Evolutionary conservation across 1,139 yeast species (phyloP), one percentile per base, ranked within the genome.

Genomic region (Sugiyamaella castrensis): DNA sequence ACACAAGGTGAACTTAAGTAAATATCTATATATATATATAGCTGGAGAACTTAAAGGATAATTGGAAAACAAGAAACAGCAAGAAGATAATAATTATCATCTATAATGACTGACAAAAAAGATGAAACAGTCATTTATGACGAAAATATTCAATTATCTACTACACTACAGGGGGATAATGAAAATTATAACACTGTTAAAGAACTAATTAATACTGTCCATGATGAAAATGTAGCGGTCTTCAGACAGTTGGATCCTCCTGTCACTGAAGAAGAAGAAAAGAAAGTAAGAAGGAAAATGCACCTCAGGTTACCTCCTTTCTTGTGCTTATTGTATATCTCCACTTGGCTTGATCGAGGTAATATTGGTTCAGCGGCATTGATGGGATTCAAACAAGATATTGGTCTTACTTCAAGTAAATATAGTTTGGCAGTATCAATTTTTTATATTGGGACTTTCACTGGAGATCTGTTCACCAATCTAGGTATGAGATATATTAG

Each of bases 141-240:
- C n/a, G 44, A 41, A 33, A 41, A 19, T 19, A 19, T 19, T 19
- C 34, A 31, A 31, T 31, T 31, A 31, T 31, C 34, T 31, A n/a
- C 34, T n/a, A n/a, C 40, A 10, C 41, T 37, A 11, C 42, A 43
- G 24, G 32, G 26, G 11, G 40, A 15, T 24, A 45, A 24, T 10
- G 45, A 30, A 31, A 47, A 49, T 8, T 31, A 36, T 19, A 26
- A 37, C 13, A 37, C 31, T 8, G 42, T 48, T 24, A 48, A 45
- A 29, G 52, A 48, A n/a, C 27, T 48, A 31, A 19, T 48, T 16
- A 48, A 48, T 24, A 43, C 31, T 26, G 43, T 45, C 24, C 48
- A 48, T n/a, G 52, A 47, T 19, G 50, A 47, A 29, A 48, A 48
- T 44, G 52, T 48, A 13, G 50, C 26, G 35, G 9, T 41, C 9